These are phyloP conservation scores for Symbiotaphrina buchneri DNA, from an alignment of 495 filamentous ascomycete species.

Conservation along the genomic window DNA sequence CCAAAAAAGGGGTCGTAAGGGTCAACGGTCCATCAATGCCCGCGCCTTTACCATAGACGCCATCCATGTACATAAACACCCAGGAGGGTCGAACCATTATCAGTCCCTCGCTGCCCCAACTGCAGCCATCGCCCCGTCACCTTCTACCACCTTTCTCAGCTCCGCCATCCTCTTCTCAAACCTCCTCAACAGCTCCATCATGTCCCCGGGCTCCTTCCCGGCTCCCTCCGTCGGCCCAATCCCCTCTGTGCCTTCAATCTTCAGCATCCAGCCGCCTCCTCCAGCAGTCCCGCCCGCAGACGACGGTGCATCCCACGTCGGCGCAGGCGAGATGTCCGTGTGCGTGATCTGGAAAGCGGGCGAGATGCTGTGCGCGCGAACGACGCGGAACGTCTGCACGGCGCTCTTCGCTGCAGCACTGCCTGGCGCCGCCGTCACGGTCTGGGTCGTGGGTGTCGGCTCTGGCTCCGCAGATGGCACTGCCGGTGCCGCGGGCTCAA, in stretches of 20 bases:
- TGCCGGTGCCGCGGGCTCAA: constrained; percentile 15
- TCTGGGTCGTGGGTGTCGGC: constrained; percentile 17
- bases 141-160: constrained; percentile 23
- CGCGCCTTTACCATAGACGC: too few relatives aligned
- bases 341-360: constrained; percentile 28
- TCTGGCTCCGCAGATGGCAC: constrained; percentile 22
- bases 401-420: too few relatives aligned
- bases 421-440: constrained; percentile 20
- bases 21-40: too few relatives aligned
- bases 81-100: too few relatives aligned
- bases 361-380: constrained; percentile 25
- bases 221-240: constrained; percentile 3
- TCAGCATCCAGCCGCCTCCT: constrained; percentile 32
- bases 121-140: constrained; percentile 11
- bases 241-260: constrained; percentile 32
- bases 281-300: constrained; percentile 15
- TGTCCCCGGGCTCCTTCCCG: background rate
- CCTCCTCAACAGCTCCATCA: constrained; percentile 32
- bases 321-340: constrained; percentile 26
- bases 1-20: too few relatives aligned
- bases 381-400: too few relatives aligned
- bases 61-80: too few relatives aligned
- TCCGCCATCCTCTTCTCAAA: constrained; percentile 42
- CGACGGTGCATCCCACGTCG: constrained; percentile 24
- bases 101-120: too few relatives aligned